Percentiles rank a stretch among this genome's conserved stretches.
These are phyloP conservation scores for Penicillium odoratum DNA, from an alignment of 495 filamentous ascomycete genomes.

Conservation along the genomic window DNA sequence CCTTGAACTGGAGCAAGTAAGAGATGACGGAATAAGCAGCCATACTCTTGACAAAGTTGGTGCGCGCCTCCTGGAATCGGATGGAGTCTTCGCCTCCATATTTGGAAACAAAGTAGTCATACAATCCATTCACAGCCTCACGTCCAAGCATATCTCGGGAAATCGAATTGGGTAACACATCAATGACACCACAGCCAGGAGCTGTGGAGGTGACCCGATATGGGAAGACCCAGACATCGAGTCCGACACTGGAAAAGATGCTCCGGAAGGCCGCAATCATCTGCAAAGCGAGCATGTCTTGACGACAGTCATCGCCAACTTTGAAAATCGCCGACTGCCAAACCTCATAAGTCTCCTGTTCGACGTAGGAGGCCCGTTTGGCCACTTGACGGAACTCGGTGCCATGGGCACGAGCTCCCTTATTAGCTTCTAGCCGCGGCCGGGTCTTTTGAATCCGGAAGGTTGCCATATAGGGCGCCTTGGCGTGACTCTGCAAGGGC, in stretches of 20 bases:
- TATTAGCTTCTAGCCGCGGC: conserved; percentile 33
- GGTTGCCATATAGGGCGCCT: conserved; percentile 98
- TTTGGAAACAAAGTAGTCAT: conserved; percentile 96
- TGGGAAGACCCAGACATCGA: conserved; percentile 96
- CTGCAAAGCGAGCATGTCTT: conserved; percentile 94
- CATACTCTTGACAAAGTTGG: conserved; percentile 99
- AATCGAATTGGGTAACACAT: conserved; percentile 95
- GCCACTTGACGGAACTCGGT: conserved; percentile 53
- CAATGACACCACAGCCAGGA: conserved; percentile 96
- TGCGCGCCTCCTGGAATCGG: conserved; percentile 90
- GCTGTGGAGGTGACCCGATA: conserved; percentile 98
- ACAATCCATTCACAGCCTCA: conserved; percentile 94
- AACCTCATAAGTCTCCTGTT: conserved; percentile 70
- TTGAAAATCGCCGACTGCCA: conserved; percentile 99
- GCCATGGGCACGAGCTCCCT: conserved; percentile 26
- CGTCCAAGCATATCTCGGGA: conserved; percentile 98
- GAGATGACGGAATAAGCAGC: conserved; percentile 99
- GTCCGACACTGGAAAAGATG: conserved; percentile 89
- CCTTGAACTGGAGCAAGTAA: conserved; percentile 97
- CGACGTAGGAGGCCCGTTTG: conserved; percentile 38
- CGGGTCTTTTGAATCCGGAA: conserved; percentile 89
- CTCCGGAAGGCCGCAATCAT: conserved; percentile 97
- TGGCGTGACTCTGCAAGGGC: conserved; percentile 94
- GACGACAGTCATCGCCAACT: conserved; percentile 96
- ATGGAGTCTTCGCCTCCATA: conserved; percentile 95